phyloP scores from a whole-genome alignment of 306 rosid species.

The Corylus avellana region DNA sequence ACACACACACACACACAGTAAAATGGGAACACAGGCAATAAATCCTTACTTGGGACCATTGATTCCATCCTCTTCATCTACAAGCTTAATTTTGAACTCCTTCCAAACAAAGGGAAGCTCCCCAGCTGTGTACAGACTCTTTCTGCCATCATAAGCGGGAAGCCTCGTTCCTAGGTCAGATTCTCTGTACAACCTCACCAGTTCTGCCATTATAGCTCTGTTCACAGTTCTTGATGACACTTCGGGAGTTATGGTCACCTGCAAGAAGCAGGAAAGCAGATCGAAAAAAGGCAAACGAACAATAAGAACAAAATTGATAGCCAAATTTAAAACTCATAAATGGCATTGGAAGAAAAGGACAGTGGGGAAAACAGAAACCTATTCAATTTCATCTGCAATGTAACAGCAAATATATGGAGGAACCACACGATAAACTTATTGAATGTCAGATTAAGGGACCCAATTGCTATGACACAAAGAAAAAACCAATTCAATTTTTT shows the following conservation, averaged over 20 bases:
- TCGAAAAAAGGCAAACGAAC: constrained; percentile 41
- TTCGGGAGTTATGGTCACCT: constrained; percentile 91
- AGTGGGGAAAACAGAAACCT: constrained; percentile 39
- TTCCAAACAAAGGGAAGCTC: constrained; percentile 87
- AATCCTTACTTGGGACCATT: constrained; percentile 76
- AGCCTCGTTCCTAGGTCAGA: constrained; percentile 92
- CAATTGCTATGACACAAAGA: constrained; percentile 24
- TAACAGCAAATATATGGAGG: constrained; percentile 34
- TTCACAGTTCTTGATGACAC: constrained; percentile 83
- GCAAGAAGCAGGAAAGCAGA: constrained; percentile 35
- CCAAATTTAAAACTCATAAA: constrained; percentile 47
- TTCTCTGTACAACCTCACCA: constrained; percentile 79
- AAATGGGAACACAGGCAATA: constrained; percentile 11
- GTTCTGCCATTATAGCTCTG: constrained; percentile 88
- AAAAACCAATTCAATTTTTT: constrained; percentile 26
- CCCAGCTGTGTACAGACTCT: constrained; percentile 96
- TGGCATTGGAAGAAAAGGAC: constrained; percentile 53
- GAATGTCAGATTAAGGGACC: constrained; percentile 50
- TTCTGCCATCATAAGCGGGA: constrained; percentile 97
- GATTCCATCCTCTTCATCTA: constrained; percentile 69
- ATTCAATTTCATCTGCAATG: constrained; percentile 34
- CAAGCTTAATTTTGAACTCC: constrained; percentile 79
- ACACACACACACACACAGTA: background rate
- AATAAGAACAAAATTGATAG: constrained; percentile 53
- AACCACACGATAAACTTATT: constrained; percentile 44